Percentiles rank a stretch among this genome's conserved stretches.
These are phyloP conservation scores for Teratosphaeria destructans DNA, from an alignment of 2,329 filamentous ascomycete genomes.

Conservation along the genomic window DNA sequence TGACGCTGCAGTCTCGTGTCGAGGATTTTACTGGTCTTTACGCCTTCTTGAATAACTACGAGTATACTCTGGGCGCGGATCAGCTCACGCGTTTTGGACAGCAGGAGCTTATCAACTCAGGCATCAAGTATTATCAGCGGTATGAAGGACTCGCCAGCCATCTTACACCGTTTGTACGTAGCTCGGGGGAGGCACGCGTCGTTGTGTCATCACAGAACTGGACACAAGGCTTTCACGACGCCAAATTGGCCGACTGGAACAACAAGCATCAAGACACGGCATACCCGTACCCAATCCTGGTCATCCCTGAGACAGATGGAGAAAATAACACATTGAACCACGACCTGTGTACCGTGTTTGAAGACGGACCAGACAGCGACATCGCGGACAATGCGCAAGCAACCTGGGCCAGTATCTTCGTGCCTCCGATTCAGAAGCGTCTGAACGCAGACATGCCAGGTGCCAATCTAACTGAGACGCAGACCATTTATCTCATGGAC, in stretches of 20 bases:
- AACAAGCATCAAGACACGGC: conserved; percentile 29
- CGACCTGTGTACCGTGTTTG: conserved; percentile 60
- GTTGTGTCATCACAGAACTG: conserved; percentile 66
- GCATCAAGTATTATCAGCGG: conserved; percentile 62
- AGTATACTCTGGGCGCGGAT: conserved; percentile 60
- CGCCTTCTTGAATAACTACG: conserved; percentile 60
- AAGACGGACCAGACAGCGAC: conserved; percentile 44
- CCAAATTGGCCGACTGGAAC: conserved; percentile 35
- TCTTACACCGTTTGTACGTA: conserved; percentile 59
- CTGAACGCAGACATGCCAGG: conserved; percentile 60
- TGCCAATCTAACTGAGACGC: conserved; percentile 50
- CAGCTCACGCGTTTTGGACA: conserved; percentile 59
- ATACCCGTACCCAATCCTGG: conserved; percentile 48
- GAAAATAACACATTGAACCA: conserved; percentile 78
- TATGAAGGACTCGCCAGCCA: conserved; percentile 54
- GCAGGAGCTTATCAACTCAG: conserved; percentile 62
- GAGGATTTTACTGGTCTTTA: conserved; percentile 51
- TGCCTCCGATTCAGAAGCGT: conserved; percentile 55
- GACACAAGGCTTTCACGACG: conserved; percentile 59
- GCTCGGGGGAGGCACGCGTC: conserved; percentile 60
- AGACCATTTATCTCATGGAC: conserved; percentile 72
- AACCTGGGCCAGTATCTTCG: conserved; percentile 54
- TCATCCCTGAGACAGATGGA: conserved; percentile 55
- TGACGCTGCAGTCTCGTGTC: conserved; percentile 51
- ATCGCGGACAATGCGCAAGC: conserved; percentile 43